Evolutionary conservation across 169 alveolate species (phyloP), one percentile per base, ranked within the genome.

Genomic region (Ichthyophthirius multifiliis): DNA sequence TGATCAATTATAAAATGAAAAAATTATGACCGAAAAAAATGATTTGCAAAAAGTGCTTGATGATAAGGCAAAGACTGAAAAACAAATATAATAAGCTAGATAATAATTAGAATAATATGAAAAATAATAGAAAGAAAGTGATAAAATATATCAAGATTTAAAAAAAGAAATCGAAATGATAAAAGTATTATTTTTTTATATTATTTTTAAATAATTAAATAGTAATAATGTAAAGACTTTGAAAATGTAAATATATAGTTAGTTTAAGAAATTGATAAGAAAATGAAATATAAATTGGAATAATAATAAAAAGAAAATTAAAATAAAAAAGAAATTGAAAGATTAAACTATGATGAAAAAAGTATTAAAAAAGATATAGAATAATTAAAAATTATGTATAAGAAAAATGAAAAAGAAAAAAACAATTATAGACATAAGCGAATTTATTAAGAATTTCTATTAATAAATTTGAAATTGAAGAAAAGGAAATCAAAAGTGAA

Each of bases 401-500:
- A 88, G 79, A 62, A 78, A 7, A 82, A 83, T 15, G 63, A 83
- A 45, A 85, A 85, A 30, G 79, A 82, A 47, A 80, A 62, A 31
- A 84, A 88, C 47, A 79, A 81, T 18, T 47, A 81, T 18, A 82
- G 82, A 43, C 84, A 89, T 43, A 47, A 67, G 39, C 64, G 83
- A 23, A 88, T 83, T 45, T 91, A 85, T 43, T 34, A 15, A 62
- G 82, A 39, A 73, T 86, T 45, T 47, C 74, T 67, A 75, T 65
- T 74, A 89, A 83, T 64, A 79, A 82, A 41, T 65, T 80, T 73
- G 79, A 88, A 65, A 90, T 89, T 76, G 89, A 87, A 65, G 27
- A 88, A 73, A 65, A 79, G 34, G 75, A 43, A 44, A 39, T 73
- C 76, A 79, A 84, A 48, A 84, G 87, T 67, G 94, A 89, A 82